These are phyloP conservation scores for Taxillus chinensis DNA, from an alignment of 164 flowering plant species.

Conservation along the genomic window DNA sequence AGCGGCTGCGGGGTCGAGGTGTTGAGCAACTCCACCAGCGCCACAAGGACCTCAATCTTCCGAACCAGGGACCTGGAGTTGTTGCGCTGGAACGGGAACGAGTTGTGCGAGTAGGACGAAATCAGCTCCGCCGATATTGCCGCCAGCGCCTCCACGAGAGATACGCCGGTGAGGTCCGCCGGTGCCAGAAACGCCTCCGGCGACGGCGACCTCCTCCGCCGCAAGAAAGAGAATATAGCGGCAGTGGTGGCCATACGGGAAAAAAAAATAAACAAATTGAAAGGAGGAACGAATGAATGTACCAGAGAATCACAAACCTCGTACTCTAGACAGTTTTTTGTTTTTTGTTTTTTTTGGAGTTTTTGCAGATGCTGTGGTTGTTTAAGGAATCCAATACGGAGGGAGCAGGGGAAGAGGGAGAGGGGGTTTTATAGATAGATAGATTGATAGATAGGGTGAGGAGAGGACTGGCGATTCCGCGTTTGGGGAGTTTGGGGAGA, in stretches of 20 bases:
- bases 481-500: too few relatives aligned
- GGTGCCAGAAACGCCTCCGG: conserved; percentile 78
- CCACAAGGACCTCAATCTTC: conserved; percentile 45
- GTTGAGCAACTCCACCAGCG: conserved; percentile 38
- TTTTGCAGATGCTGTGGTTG: too few relatives aligned
- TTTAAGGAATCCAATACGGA: too few relatives aligned
- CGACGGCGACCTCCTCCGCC: conserved; percentile 70
- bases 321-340: too few relatives aligned
- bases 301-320: too few relatives aligned
- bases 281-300: too few relatives aligned
- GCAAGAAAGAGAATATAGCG: conserved; percentile 59
- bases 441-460: too few relatives aligned
- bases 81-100: conserved; percentile 45
- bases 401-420: too few relatives aligned
- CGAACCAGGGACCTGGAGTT: conserved; percentile 55
- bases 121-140: conserved; percentile 37
- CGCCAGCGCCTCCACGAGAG: conserved; percentile 45
- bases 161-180: conserved; percentile 47
- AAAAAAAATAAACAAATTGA: too few relatives aligned
- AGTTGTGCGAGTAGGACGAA: conserved; percentile 23
- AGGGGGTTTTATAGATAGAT: too few relatives aligned
- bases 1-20: conserved; percentile 14
- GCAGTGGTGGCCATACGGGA: conserved; percentile 18
- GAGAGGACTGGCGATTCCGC: too few relatives aligned
- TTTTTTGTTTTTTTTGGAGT: too few relatives aligned